Percentiles rank a stretch among this genome's conserved stretches.
phyloP scores from a whole-genome alignment of 2,329 filamentous ascomycete species.

The Ploettnerulaceae sp. region DNA sequence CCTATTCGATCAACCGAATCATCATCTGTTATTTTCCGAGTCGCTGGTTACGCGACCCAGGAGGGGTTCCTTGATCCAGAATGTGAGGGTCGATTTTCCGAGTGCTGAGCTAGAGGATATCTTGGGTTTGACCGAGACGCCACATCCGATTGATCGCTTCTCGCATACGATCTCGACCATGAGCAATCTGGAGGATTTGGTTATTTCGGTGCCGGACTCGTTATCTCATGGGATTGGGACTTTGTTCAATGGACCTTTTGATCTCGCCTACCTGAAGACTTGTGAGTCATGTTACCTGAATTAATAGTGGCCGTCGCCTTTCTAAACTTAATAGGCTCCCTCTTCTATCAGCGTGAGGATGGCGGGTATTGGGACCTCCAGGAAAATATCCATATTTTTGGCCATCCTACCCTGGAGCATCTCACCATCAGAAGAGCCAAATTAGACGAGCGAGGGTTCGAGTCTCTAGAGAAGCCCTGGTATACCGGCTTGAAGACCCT shows the following conservation, averaged over 20 bases:
- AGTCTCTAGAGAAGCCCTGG: slow-evolving; percentile 44
- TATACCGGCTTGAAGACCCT: slow-evolving; percentile 42
- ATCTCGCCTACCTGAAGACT: slow-evolving; percentile 43
- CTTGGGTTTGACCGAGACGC: slow-evolving; percentile 34
- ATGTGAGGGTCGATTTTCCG: slow-evolving; percentile 43
- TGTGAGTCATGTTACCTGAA: slow-evolving; percentile 33
- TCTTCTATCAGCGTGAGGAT: slow-evolving; percentile 44
- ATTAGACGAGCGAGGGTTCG: slow-evolving; percentile 44
- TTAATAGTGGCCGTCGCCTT: background rate
- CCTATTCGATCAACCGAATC: slow-evolving; percentile 43
- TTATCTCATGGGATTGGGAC: slow-evolving; percentile 44
- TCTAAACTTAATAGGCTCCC: slow-evolving; percentile 7
- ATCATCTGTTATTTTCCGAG: slow-evolving; percentile 45
- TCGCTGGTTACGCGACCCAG: slow-evolving; percentile 43
- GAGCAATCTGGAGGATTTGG: slow-evolving; percentile 45
- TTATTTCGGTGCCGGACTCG: slow-evolving; percentile 42
- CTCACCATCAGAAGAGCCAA: slow-evolving; percentile 42
- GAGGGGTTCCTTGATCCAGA: slow-evolving; percentile 44
- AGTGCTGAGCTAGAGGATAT: slow-evolving; percentile 41
- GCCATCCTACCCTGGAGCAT: slow-evolving; percentile 44
- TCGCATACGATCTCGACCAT: slow-evolving; percentile 45
- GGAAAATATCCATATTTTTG: slow-evolving; percentile 49
- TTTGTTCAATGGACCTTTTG: slow-evolving; percentile 47
- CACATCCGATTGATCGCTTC: slow-evolving; percentile 40
- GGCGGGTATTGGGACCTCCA: slow-evolving; percentile 46